These are phyloP conservation scores for Saccharum officinarum DNA, from an alignment of 176 grass and related monocot species.

Conservation along the genomic window DNA sequence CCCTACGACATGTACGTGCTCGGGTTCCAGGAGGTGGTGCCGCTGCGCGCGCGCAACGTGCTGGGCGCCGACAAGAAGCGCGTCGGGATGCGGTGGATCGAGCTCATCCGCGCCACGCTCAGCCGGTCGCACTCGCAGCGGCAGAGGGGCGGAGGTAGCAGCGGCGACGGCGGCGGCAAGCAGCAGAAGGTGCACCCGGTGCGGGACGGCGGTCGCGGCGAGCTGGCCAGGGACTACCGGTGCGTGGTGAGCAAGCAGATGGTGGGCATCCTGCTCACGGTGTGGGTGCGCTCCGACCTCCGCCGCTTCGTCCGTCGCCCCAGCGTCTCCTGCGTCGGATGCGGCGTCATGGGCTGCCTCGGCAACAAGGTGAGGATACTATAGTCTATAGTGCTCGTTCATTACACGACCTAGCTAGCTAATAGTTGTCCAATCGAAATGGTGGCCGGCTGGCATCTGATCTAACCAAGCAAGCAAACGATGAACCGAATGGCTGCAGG, in stretches of 20 bases:
- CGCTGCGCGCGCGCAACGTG: slow-evolving; percentile 79
- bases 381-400: no score
- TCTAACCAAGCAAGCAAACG: background rate
- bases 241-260: slow-evolving; percentile 98
- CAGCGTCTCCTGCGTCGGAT: slow-evolving; percentile 83
- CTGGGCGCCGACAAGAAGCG: slow-evolving; percentile 74
- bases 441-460: background rate
- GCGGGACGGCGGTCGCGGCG: slow-evolving; percentile 24
- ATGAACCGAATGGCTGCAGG: background rate
- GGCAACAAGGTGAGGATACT: slow-evolving; percentile 68
- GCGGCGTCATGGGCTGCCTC: slow-evolving; percentile 91
- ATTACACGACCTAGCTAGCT: no score
- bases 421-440: background rate
- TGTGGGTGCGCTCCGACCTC: slow-evolving; percentile 85
- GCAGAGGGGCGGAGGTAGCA: background rate
- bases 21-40: slow-evolving; percentile 96
- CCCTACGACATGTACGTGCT: slow-evolving; percentile 87
- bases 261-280: slow-evolving; percentile 81
- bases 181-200: slow-evolving; percentile 46
- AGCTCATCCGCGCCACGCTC: slow-evolving; percentile 61
- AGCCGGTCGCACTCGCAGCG: slow-evolving; percentile 40
- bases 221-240: slow-evolving; percentile 34
- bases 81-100: slow-evolving; percentile 81
- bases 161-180: background rate
- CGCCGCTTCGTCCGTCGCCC: slow-evolving; percentile 53